Evolutionary conservation across 2,329 filamentous ascomycete species (phyloP).

Genomic region (Didymella pinodella): DNA sequence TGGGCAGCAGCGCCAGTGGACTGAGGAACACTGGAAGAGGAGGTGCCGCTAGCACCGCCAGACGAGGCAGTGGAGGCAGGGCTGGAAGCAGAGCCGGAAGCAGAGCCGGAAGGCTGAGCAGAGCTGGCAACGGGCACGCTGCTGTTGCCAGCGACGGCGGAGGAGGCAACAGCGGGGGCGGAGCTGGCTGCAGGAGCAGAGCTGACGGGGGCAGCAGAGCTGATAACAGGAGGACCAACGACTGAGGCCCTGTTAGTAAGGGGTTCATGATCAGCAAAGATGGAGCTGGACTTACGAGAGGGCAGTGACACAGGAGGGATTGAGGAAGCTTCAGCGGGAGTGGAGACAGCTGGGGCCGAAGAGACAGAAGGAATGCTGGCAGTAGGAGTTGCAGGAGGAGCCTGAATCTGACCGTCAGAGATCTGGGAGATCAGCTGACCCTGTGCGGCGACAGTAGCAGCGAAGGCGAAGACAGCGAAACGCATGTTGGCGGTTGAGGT

Average conservation of each 20-base stretch:
- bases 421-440: constrained; percentile 50
- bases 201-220: constrained; percentile 2
- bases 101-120: constrained; percentile 4
- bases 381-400: constrained; percentile 21
- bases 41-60: constrained; percentile 21
- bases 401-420: constrained; percentile 51
- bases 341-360: constrained; percentile 4
- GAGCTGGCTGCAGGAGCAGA: constrained; percentile 11
- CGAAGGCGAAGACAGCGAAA: constrained; percentile 41
- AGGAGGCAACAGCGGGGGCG: constrained; percentile 1
- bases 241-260: constrained; percentile 5
- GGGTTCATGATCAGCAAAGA: not conserved
- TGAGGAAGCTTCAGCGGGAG: constrained; percentile 13
- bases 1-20: constrained; percentile 34
- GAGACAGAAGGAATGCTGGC: constrained; percentile 16
- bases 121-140: constrained; percentile 11
- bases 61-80: constrained; percentile 13
- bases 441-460: constrained; percentile 40
- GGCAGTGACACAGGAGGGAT: constrained; percentile 8
- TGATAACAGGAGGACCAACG: constrained; percentile 12
- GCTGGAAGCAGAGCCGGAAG: constrained; percentile 8
- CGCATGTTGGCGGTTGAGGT: constrained; percentile 41
- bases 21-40: constrained; percentile 22
- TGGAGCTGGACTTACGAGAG: constrained; percentile 1
- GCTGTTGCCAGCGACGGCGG: constrained; percentile 2